Percentiles rank a stretch among this genome's conserved stretches.
Conservation (phyloP, 805 yeast genomes). For the Pichia deserticola region DNA sequence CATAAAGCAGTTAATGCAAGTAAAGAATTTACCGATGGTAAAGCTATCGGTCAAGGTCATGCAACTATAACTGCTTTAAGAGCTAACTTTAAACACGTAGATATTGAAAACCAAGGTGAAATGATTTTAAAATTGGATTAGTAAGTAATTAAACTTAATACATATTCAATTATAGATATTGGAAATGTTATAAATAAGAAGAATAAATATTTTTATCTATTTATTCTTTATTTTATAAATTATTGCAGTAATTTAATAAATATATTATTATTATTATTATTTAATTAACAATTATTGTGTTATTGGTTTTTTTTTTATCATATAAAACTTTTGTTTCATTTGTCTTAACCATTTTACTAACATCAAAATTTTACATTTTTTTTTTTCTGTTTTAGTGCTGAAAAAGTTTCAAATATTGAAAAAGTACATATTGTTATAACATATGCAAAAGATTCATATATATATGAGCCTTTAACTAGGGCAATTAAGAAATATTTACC, state of each 20-base stretch:
- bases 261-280: too few species aligned
- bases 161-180: not conserved
- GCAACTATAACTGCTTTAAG: constrained; percentile 63
- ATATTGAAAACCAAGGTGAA: constrained; percentile 43
- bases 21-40: constrained; percentile 54
- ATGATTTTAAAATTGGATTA: constrained; percentile 31
- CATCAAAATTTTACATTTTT: too few species aligned
- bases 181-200: too few species aligned
- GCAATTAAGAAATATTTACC: constrained; percentile 28
- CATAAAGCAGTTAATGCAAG: constrained; percentile 43
- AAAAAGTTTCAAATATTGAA: not conserved
- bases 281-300: too few species aligned
- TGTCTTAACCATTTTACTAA: too few species aligned
- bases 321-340: too few species aligned
- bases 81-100: constrained; percentile 62
- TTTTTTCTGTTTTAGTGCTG: not conserved
- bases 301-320: too few species aligned
- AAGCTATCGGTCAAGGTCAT: constrained; percentile 56
- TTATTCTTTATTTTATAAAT: not conserved
- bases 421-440: constrained; percentile 26
- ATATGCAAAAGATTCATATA: constrained; percentile 33
- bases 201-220: too few species aligned
- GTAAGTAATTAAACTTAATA: not conserved
- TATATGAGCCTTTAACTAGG: constrained; percentile 34
- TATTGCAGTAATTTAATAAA: too few species aligned